These are phyloP conservation scores for Pythium aristosporum DNA, from an alignment of 352 stramenopile species.

Conservation along the genomic window DNA sequence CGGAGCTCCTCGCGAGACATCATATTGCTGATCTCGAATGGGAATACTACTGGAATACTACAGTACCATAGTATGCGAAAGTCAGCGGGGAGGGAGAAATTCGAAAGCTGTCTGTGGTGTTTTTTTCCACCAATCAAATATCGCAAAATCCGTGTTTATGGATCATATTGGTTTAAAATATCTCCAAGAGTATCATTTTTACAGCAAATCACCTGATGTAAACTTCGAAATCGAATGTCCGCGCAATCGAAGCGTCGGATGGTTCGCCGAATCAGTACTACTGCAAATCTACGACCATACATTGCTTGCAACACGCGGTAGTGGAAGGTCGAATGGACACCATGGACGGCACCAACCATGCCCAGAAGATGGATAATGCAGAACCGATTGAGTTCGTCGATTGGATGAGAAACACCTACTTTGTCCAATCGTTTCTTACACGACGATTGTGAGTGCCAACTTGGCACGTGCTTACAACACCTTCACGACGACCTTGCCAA, in stretches of 20 bases:
- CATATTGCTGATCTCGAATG: neutral
- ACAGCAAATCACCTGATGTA: neutral
- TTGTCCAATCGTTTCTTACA: neutral
- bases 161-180: neutral
- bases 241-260: too few relatives aligned
- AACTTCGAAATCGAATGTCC: too few relatives aligned
- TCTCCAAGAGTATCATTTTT: neutral
- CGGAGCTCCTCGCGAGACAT: neutral
- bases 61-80: neutral
- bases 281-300: too few relatives aligned
- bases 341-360: neutral
- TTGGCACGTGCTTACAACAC: too few relatives aligned
- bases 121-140: neutral
- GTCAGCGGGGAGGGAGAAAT: neutral
- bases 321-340: too few relatives aligned
- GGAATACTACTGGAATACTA: neutral
- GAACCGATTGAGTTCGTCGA: neutral
- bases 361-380: neutral
- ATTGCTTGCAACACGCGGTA: too few relatives aligned
- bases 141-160: neutral
- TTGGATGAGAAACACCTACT: neutral
- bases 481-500: conserved; percentile 32
- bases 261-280: too few relatives aligned
- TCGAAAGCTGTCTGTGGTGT: neutral
- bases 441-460: too few relatives aligned